These are phyloP conservation scores for Colletotrichum aenigma DNA, from an alignment of 2,329 filamentous ascomycete genomes.

Conservation along the genomic window DNA sequence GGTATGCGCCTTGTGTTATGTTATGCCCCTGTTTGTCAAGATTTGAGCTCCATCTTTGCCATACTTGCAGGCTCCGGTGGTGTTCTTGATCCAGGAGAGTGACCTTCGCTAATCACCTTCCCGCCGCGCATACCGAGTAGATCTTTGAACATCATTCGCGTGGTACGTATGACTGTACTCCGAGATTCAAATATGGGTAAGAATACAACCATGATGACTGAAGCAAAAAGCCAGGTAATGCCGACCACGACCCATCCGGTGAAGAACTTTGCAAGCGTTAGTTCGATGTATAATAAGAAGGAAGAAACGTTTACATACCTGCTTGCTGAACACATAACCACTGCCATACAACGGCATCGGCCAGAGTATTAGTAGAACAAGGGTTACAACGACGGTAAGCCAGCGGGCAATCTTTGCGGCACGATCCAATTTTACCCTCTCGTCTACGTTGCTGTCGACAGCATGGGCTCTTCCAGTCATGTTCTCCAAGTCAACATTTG, in stretches of 20 bases:
- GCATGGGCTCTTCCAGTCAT: conserved; percentile 47
- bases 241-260: conserved; percentile 75
- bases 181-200: conserved; percentile 20
- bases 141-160: conserved; percentile 16
- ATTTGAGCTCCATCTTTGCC: not conserved
- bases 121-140: not conserved
- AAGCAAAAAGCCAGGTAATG: conserved; percentile 71
- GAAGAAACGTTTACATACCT: not conserved
- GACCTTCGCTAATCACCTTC: not conserved
- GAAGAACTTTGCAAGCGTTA: conserved; percentile 58
- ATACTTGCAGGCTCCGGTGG: conserved; percentile 4
- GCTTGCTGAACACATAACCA: conserved; percentile 30
- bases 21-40: not conserved
- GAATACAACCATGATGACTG: conserved; percentile 18
- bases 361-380: conserved; percentile 45
- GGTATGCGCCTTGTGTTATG: not conserved
- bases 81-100: not conserved
- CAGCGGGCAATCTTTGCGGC: conserved; percentile 48
- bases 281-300: not conserved
- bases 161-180: conserved; percentile 10
- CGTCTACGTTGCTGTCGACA: conserved; percentile 30
- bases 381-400: conserved; percentile 63
- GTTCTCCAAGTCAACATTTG: conserved; percentile 68
- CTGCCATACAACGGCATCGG: conserved; percentile 33
- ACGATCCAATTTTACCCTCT: conserved; percentile 46